Conservation (phyloP, 192 early-diverging fungal genomes). For the Coemansia reversa region DNA sequence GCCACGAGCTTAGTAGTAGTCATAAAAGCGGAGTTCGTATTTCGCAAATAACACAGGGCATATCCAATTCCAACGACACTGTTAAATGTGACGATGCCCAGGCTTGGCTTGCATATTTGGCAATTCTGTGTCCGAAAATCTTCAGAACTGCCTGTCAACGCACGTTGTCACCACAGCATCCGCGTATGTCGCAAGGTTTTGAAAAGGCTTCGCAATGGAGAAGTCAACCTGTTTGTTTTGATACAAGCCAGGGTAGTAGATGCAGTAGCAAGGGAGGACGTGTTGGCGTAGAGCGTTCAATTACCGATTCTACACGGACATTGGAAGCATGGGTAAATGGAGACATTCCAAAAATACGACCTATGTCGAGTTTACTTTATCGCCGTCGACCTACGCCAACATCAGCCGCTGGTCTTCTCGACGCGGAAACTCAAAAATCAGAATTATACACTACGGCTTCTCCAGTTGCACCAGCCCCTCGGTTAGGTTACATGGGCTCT, state of each 20-base stretch:
- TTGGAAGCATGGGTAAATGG: not conserved
- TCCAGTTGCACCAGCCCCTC: not conserved
- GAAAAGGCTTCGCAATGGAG: not conserved
- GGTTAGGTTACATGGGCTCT: not conserved
- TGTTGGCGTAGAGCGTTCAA: not conserved
- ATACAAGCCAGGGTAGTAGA: not conserved
- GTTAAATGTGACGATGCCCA: not conserved
- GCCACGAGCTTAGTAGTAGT: not conserved
- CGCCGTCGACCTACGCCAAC: not conserved
- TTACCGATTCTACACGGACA: not conserved
- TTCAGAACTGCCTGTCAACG: not conserved
- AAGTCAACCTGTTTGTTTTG: not conserved
- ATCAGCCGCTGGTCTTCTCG: not conserved
- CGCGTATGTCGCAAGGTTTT: not conserved
- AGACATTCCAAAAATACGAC: not conserved
- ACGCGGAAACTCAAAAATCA: not conserved
- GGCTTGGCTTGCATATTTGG: not conserved
- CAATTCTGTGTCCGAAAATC: not conserved
- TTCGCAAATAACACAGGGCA: not conserved
- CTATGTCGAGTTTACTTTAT: constrained; percentile 27
- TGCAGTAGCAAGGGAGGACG: not conserved
- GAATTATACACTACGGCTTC: not conserved
- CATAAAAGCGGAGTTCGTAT: not conserved
- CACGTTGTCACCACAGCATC: not conserved
- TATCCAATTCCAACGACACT: not conserved